Conservation (phyloP, 75 land plant species). For the Azolla pinnata region DNA sequence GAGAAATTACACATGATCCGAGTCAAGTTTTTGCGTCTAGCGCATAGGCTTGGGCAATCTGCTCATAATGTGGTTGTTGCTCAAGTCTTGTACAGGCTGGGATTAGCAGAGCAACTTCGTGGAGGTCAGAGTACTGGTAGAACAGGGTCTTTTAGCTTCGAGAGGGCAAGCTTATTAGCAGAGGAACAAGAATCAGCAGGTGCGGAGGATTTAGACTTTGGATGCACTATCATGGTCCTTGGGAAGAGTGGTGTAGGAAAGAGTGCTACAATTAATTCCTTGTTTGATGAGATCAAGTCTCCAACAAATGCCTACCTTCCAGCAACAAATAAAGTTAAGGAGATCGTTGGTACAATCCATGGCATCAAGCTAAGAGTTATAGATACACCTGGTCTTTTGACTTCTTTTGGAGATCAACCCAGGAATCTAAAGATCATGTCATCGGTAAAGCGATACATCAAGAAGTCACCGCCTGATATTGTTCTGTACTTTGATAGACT, state of each 20-base stretch:
- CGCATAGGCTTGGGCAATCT: slow-evolving; percentile 71
- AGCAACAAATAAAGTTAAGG: slow-evolving; percentile 57
- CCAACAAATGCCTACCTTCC: slow-evolving; percentile 59
- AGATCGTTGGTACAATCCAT: slow-evolving; percentile 59
- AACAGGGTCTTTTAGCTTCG: slow-evolving; percentile 44
- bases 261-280: slow-evolving; percentile 90
- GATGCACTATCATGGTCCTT: slow-evolving; percentile 67
- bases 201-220: slow-evolving; percentile 62
- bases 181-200: slow-evolving; percentile 47
- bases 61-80: slow-evolving; percentile 67
- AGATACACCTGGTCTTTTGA: slow-evolving; percentile 80
- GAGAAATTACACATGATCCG: slow-evolving; percentile 67
- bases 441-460: slow-evolving; percentile 54
- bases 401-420: slow-evolving; percentile 59
- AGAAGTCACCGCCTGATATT: slow-evolving; percentile 78
- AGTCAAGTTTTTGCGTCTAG: slow-evolving; percentile 79
- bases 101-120: slow-evolving; percentile 57
- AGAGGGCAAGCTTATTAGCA: slow-evolving; percentile 61
- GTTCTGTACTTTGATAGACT: slow-evolving; percentile 85
- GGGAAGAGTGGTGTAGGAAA: slow-evolving; percentile 95
- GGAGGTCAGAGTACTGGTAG: slow-evolving; percentile 38
- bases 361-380: slow-evolving; percentile 69
- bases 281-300: slow-evolving; percentile 60
- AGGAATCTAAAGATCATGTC: slow-evolving; percentile 42
- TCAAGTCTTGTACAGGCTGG: slow-evolving; percentile 73